Evolutionary conservation across 306 rosid genomes (phyloP).

Genomic region (Dryas octopetala): DNA sequence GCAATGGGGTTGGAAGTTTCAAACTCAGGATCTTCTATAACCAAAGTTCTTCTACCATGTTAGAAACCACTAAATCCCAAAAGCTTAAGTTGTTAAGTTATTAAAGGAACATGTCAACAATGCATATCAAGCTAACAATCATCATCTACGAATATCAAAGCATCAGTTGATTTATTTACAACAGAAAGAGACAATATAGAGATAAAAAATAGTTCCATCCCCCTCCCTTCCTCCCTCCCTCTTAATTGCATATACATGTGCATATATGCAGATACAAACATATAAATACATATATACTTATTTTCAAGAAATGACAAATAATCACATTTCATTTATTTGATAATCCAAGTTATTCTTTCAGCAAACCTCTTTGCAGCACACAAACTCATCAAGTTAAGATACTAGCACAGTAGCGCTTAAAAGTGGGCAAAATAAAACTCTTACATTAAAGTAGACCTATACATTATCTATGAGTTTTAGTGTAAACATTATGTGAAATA

Average conservation of each 20-base stretch:
- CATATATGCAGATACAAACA: too few species aligned
- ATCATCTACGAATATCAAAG: neutral
- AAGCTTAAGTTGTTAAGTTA: too few species aligned
- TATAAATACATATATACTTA: too few species aligned
- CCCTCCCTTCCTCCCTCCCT: neutral
- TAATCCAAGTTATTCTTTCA: too few species aligned
- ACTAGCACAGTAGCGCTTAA: neutral
- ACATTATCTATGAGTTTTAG: slow-evolving; percentile 4
- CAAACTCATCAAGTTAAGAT: neutral
- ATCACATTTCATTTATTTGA: too few species aligned
- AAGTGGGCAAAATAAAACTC: neutral
- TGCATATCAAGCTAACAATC: neutral
- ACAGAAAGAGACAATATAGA: neutral
- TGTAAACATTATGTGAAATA: neutral
- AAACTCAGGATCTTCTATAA: too few species aligned
- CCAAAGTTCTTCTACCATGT: too few species aligned
- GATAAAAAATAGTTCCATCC: neutral
- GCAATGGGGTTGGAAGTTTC: too few species aligned
- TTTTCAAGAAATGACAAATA: neutral
- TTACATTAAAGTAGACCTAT: neutral
- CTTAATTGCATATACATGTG: too few species aligned
- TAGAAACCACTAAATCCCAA: too few species aligned
- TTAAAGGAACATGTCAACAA: too few species aligned
- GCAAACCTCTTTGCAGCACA: too few species aligned
- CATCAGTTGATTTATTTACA: neutral